A percentile compares a stretch with the other conserved stretches of the same genome.
Conservation (phyloP, 2,329 filamentous ascomycete species). For the Albifimbria verrucaria region DNA sequence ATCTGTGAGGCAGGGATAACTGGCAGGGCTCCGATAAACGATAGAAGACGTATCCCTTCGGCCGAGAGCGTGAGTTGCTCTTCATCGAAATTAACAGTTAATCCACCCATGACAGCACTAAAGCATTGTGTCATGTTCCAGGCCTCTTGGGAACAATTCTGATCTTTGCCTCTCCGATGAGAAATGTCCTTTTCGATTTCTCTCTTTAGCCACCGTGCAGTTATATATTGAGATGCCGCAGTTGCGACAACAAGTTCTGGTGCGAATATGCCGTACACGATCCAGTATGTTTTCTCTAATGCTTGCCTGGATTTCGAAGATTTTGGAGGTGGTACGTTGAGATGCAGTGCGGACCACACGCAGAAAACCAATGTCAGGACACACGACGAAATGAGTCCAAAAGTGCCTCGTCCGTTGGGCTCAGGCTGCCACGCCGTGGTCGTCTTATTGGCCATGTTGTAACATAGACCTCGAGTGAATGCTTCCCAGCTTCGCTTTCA, state of each 20-base stretch:
- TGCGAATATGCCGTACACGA: slow-evolving; percentile 22
- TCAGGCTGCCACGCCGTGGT: neutral
- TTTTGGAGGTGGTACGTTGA: slow-evolving; percentile 27
- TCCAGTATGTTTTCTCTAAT: slow-evolving; percentile 23
- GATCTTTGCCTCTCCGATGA: neutral
- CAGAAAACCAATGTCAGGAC: slow-evolving; percentile 29
- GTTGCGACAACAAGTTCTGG: slow-evolving; percentile 28
- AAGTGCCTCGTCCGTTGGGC: slow-evolving; percentile 24
- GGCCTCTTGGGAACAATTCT: neutral
- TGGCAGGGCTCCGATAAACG: slow-evolving; percentile 8
- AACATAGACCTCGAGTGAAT: too few relatives aligned
- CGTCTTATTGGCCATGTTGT: neutral
- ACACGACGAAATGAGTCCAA: slow-evolving; percentile 30
- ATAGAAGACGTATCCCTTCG: slow-evolving; percentile 5
- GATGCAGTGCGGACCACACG: slow-evolving; percentile 32
- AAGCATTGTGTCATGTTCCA: slow-evolving; percentile 18
- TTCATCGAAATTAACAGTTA: slow-evolving; percentile 10
- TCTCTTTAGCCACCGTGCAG: slow-evolving; percentile 5
- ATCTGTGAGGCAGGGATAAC: slow-evolving; percentile 15
- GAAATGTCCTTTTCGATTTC: slow-evolving; percentile 9
- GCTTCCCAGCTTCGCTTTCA: too few relatives aligned
- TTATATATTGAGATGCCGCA: slow-evolving; percentile 13
- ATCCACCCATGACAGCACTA: slow-evolving; percentile 26
- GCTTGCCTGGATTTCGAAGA: slow-evolving; percentile 4
- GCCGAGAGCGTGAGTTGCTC: slow-evolving; percentile 4